Evolutionary conservation across 1,139 yeast genomes (phyloP), one percentile per base, ranked within the genome.

Genomic region (Debaryomycetaceae sp.): DNA sequence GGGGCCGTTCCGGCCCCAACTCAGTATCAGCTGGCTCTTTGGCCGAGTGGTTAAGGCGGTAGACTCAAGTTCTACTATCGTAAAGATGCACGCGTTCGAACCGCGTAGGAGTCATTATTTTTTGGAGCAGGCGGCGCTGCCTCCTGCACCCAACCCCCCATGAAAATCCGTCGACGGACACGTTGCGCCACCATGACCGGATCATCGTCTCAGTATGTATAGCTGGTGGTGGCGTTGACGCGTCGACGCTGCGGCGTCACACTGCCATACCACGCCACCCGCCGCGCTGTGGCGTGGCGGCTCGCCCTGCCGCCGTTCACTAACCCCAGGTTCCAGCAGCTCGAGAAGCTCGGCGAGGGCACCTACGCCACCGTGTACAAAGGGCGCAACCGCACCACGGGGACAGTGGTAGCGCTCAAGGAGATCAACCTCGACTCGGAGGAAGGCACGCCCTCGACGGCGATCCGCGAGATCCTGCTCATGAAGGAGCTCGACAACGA

Each of bases 391-490:
- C 75, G 94, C 34, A 75, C 86, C 36, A 83, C 96, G 0, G 97
- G 97, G 4, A 88, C 91, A 19, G 71, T 86, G 32, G 98, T 91
- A 16, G 98, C 98, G 1, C 65, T 91, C 46, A 91, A 91, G 54
- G 98, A 91, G 56, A 93, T 91, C 56, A 86, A 82, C 46, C 68
- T 91, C 41, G 99, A 91, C 53, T 82, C 94, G 14, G 97, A 89
- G 51, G 99, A 91, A 58, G 98, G 98, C 9, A 91, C 97, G 0
- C 98, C 98, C 2, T 88, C 96, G 1, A 91, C 98, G 0, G 98
- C 98, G 6, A 91, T 91, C 42, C 72, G 98, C 46, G 98, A 91
- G 58, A 91, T 91, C 38, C 91, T 97, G 6, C 65, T 91, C 40
- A 86, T 91, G 96, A 91, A 91, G 57, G 98, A 91, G 56, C 71